Evolutionary conservation across 2,329 filamentous ascomycete species (phyloP).

Genomic region (Fusarium euwallaceae): DNA sequence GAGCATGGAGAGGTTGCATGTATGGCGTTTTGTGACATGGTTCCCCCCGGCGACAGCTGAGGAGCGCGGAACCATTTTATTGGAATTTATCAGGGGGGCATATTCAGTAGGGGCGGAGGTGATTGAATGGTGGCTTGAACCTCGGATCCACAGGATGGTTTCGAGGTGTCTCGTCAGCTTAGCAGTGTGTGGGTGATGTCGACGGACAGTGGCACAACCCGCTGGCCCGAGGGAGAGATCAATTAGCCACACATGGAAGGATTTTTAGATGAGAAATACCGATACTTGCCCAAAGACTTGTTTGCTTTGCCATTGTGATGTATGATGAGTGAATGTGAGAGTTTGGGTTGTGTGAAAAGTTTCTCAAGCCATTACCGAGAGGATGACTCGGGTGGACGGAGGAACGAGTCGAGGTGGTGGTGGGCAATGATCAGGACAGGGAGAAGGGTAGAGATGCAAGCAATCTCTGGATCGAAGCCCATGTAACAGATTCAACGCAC

Average conservation of each 20-base stretch:
- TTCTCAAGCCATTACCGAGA: conserved; percentile 4
- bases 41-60: conserved; percentile 14
- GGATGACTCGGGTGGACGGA: not conserved
- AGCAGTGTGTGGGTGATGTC: not conserved
- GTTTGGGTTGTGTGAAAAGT: not conserved
- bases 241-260: conserved; percentile 7
- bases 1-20: conserved; percentile 42
- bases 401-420: not conserved
- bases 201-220: conserved; percentile 34
- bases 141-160: conserved; percentile 18
- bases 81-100: conserved; percentile 22
- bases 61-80: conserved; percentile 23
- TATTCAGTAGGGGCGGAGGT: not conserved
- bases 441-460: conserved; percentile 3
- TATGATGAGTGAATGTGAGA: not conserved
- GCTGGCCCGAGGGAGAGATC: conserved; percentile 27
- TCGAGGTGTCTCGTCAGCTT: not conserved
- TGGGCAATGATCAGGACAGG: not conserved
- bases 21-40: conserved; percentile 48
- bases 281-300: conserved; percentile 2
- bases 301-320: not conserved
- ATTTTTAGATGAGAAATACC: conserved; percentile 17
- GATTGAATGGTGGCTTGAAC: not conserved
- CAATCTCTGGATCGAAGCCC: not conserved
- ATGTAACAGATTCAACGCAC: conserved; percentile 18